Conservation (phyloP, 2,329 filamentous ascomycete genomes). For the Fusarium floridanum region DNA sequence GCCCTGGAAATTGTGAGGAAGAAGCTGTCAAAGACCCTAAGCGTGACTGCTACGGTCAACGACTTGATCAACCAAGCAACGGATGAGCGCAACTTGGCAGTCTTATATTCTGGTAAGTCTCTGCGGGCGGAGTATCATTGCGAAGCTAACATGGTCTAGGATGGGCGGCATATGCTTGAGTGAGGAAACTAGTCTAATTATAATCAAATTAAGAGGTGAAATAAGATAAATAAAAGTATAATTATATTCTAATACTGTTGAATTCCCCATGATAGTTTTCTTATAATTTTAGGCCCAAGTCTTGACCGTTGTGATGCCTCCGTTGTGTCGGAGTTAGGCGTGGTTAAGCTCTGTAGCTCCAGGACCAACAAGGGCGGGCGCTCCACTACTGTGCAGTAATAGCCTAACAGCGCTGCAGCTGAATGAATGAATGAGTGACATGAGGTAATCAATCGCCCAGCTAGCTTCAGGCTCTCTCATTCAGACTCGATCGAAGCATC, state of each 20-base stretch:
- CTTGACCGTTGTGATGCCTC: neutral
- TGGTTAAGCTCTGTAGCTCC: conserved; percentile 22
- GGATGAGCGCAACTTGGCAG: conserved; percentile 91
- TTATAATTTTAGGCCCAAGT: no score
- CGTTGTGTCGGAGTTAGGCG: conserved; percentile 19
- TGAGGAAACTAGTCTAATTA: no score
- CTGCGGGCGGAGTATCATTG: no score
- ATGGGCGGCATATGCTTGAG: conserved; percentile 62
- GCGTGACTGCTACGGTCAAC: conserved; percentile 94
- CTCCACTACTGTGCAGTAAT: conserved; percentile 37
- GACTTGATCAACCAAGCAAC: conserved; percentile 96
- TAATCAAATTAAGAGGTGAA: no score
- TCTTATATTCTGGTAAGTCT: conserved; percentile 82
- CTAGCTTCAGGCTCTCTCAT: neutral
- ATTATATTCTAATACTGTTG: no score
- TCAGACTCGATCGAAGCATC: neutral
- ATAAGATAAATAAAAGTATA: no score
- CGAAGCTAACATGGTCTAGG: conserved; percentile 50
- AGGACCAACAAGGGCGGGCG: conserved; percentile 2
- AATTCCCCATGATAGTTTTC: no score
- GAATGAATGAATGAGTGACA: neutral
- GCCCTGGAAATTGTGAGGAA: conserved; percentile 94
- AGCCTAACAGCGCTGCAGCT: conserved; percentile 2
- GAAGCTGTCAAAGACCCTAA: conserved; percentile 94
- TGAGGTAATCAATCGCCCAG: neutral